These are phyloP conservation scores for Coniella vitis DNA, from an alignment of 2,329 filamentous ascomycete genomes.

Conservation along the genomic window DNA sequence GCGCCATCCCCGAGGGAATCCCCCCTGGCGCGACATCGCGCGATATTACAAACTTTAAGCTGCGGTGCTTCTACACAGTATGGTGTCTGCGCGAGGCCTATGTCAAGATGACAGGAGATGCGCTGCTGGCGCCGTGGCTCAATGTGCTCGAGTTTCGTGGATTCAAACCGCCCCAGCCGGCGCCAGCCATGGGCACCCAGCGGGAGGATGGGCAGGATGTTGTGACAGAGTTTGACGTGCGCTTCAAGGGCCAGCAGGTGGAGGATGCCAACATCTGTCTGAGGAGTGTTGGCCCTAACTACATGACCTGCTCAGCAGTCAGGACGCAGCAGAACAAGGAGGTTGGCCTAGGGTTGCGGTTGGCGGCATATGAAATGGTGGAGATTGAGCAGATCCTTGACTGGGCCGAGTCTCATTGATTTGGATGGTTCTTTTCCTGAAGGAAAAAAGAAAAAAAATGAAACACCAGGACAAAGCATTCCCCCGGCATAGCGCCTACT, in stretches of 20 bases:
- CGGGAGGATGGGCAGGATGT: constrained; percentile 27
- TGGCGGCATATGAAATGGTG: constrained; percentile 37
- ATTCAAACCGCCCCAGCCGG: constrained; percentile 48
- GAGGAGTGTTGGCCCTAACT: constrained; percentile 39
- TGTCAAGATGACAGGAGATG: constrained; percentile 77
- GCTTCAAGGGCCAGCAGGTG: constrained; percentile 32
- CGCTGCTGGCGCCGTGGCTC: constrained; percentile 67
- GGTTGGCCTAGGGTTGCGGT: constrained; percentile 31
- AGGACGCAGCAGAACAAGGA: constrained; percentile 31
- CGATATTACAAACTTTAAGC: constrained; percentile 49
- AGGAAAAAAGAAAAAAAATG: no score
- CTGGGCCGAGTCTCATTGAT: constrained; percentile 32
- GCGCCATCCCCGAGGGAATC: constrained; percentile 18
- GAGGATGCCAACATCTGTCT: constrained; percentile 37
- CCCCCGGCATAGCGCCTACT: no score
- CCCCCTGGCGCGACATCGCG: constrained; percentile 24
- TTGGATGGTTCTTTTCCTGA: no score
- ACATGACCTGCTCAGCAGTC: constrained; percentile 48
- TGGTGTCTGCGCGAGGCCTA: constrained; percentile 79
- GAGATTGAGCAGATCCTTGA: constrained; percentile 38
- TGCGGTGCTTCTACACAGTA: constrained; percentile 67
- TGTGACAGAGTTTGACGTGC: constrained; percentile 30
- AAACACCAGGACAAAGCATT: no score
- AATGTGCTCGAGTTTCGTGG: constrained; percentile 60
- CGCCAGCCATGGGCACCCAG: constrained; percentile 16